These are phyloP conservation scores for Mallotus japonicus DNA, from an alignment of 441 rosid genomes.

Conservation along the genomic window DNA sequence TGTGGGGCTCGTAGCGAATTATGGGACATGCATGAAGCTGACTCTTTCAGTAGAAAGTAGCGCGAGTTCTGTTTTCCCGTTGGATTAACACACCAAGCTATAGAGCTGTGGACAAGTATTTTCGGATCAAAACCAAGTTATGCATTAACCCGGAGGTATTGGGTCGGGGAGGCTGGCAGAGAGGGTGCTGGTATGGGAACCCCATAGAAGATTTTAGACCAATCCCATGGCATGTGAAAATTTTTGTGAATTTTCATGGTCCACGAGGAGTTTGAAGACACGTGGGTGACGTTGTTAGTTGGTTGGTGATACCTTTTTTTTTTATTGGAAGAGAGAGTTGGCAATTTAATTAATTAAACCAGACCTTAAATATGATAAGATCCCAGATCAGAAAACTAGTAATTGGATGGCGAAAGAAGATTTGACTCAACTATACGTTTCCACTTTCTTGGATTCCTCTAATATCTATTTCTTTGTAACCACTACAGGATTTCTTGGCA, in stretches of 20 bases:
- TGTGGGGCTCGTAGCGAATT: neutral
- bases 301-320: too few relatives aligned
- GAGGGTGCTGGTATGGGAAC: too few relatives aligned
- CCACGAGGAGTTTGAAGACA: too few relatives aligned
- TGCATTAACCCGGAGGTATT: too few relatives aligned
- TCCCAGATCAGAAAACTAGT: neutral
- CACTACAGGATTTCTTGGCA: neutral
- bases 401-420: conserved; percentile 6
- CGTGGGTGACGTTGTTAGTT: too few relatives aligned
- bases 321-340: too few relatives aligned
- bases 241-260: neutral
- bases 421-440: neutral
- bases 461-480: neutral
- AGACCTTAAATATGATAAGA: neutral
- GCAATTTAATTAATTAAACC: too few relatives aligned
- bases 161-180: too few relatives aligned
- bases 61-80: neutral
- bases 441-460: conserved; percentile 3
- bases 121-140: too few relatives aligned
- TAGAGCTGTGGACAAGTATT: too few relatives aligned
- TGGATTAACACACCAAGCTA: neutral
- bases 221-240: too few relatives aligned
- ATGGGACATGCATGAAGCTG: neutral
- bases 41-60: neutral
- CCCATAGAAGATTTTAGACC: too few relatives aligned